Evolutionary conservation across 352 stramenopile species (phyloP).

Genomic region (Pythium brachiatum): DNA sequence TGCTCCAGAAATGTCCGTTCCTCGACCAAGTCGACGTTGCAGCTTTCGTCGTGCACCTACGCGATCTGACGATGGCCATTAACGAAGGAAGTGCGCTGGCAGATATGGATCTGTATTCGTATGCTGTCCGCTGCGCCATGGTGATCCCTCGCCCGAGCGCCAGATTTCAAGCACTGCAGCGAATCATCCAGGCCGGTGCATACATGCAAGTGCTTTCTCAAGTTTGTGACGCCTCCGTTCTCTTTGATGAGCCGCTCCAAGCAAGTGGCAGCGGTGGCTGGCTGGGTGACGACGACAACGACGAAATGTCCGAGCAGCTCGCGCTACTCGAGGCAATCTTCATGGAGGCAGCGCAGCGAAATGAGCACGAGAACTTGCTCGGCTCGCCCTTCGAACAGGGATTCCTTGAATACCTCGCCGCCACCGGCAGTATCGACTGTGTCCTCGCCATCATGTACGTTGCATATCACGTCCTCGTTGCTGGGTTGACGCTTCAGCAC

Average conservation of each 20-base stretch:
- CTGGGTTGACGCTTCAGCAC: not conserved
- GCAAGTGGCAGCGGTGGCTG: not conserved
- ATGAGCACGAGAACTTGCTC: constrained; percentile 27
- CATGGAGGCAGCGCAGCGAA: constrained; percentile 17
- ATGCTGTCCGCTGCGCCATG: constrained; percentile 29
- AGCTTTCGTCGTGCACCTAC: constrained; percentile 29
- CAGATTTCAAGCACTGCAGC: constrained; percentile 23
- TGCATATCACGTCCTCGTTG: not conserved
- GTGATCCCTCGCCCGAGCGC: constrained; percentile 28
- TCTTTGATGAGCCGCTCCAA: constrained; percentile 11
- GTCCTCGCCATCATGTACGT: constrained; percentile 28
- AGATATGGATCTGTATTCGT: constrained; percentile 25
- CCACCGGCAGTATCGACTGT: constrained; percentile 23
- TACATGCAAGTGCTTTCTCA: constrained; percentile 30
- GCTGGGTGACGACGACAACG: constrained; percentile 1
- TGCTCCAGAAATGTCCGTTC: constrained; percentile 42
- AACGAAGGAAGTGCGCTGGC: constrained; percentile 1
- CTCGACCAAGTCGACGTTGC: constrained; percentile 41
- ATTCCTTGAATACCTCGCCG: constrained; percentile 30
- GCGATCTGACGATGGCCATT: constrained; percentile 18
- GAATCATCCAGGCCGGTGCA: constrained; percentile 31
- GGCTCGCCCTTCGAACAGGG: constrained; percentile 24
- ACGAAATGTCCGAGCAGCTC: constrained; percentile 28
- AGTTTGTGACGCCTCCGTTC: constrained; percentile 23
- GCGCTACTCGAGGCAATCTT: constrained; percentile 28